Base-by-base conservation (phyloP, 2,329 filamentous ascomycete genomes). In the Beauveria sp. region DNA sequence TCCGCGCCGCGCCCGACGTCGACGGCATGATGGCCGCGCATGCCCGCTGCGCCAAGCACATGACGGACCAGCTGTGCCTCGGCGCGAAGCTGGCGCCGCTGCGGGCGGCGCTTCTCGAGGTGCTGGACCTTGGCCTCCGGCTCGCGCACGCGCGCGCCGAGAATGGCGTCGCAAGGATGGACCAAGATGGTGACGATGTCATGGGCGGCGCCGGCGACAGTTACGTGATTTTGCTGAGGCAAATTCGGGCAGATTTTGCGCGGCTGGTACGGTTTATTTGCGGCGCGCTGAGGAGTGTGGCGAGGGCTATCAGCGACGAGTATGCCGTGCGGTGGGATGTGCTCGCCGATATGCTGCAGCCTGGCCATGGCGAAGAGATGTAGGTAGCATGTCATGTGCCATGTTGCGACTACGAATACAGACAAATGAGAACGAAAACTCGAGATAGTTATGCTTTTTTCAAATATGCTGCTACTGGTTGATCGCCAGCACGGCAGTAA, bases 21-120 rank as follows among this genome's bases (percentile, higher is more conserved):
- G 90, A 96, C 69, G 81, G 81, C 38, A 93, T 96, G 89, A 84
- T 90, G 20, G 73, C 74, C 2, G 79, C 85, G 1, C 90, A 95
- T 69, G 73, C 80, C 4, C 71, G 72, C 0, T 91, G 88, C 69
- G 76, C 87, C 48, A 77, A 75, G 28, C 79, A 79, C 5, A 72
- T 92, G 9, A 77, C 85, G 61, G 80, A 83, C 40, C 85, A 89
- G 65, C 83, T 88, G 24, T 80, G 92, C 28, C 80, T 93, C 0
- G 83, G 86, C 1, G 72, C 79, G 16, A 87, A 85, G 57, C 75
- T 95, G 4, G 78, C 80, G 42, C 86, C 88, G 0, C 87, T 96
- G 42, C 80, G 84, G 57, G 81, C 88, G 61, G 84, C 84, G 5
- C 80, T 93, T 24, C 76, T 91, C n/a, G 83, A 85, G 50, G 74